phyloP scores from a whole-genome alignment of 495 filamentous ascomycete species.

The Usnea hakonensis region DNA sequence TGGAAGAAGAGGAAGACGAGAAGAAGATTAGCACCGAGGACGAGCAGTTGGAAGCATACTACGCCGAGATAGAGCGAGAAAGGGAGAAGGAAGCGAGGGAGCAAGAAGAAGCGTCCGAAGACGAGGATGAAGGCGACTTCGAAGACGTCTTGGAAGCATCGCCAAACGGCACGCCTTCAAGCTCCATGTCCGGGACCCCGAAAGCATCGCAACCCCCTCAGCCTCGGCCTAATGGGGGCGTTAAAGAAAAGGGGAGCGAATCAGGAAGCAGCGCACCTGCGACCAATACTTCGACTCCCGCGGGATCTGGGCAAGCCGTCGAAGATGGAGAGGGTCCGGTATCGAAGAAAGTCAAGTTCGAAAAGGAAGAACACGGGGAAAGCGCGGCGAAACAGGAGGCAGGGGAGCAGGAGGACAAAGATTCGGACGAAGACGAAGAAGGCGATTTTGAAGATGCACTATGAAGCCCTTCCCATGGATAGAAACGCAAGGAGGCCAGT shows the following conservation, averaged over 20 bases:
- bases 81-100: slow-evolving; percentile 42
- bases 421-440: slow-evolving; percentile 48
- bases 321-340: slow-evolving; percentile 31
- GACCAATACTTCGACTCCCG: slow-evolving; percentile 39
- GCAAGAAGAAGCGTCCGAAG: slow-evolving; percentile 40
- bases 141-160: slow-evolving; percentile 35
- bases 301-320: slow-evolving; percentile 23
- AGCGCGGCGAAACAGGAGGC: slow-evolving; percentile 2
- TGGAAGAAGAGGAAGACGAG: slow-evolving; percentile 49
- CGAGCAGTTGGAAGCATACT: slow-evolving; percentile 47
- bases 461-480: not conserved
- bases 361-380: slow-evolving; percentile 13
- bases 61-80: slow-evolving; percentile 44
- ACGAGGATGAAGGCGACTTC: slow-evolving; percentile 41
- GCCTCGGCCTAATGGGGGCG: slow-evolving; percentile 33
- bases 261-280: slow-evolving; percentile 38
- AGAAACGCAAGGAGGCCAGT: no score
- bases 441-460: slow-evolving; percentile 41
- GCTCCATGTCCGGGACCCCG: slow-evolving; percentile 11
- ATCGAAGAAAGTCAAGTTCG: slow-evolving; percentile 40
- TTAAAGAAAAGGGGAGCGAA: slow-evolving; percentile 22
- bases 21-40: slow-evolving; percentile 42
- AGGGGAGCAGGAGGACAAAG: slow-evolving; percentile 30
- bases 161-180: slow-evolving; percentile 19
- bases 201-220: slow-evolving; percentile 13